Percentiles rank a stretch among this genome's conserved stretches.
These are phyloP conservation scores for Amanita exitialis DNA, from an alignment of 768 basidiomycete species.

Conservation along the genomic window DNA sequence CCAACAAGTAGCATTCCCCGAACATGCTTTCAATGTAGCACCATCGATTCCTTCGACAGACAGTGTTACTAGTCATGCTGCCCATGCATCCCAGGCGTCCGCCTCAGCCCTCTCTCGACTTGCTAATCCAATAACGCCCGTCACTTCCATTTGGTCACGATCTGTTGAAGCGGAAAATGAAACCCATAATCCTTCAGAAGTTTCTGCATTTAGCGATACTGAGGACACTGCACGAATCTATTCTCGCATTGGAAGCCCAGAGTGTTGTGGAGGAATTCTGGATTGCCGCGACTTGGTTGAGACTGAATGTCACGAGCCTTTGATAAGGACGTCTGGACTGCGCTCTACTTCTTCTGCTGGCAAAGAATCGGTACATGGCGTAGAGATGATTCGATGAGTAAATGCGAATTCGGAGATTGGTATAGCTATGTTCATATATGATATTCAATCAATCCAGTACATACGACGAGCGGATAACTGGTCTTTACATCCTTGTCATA, in stretches of 20 bases:
- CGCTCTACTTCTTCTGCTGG: slow-evolving; percentile 16
- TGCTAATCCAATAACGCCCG: not conserved
- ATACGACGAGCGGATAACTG: no score
- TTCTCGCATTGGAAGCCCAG: slow-evolving; percentile 22
- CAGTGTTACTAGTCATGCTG: not conserved
- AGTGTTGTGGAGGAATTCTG: slow-evolving; percentile 42
- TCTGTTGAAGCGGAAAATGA: not conserved
- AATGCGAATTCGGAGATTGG: no score
- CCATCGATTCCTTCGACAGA: slow-evolving; percentile 15
- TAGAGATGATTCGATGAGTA: not conserved
- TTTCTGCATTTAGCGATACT: not conserved
- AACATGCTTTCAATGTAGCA: slow-evolving; percentile 19
- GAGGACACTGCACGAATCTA: slow-evolving; percentile 4
- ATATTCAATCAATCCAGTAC: no score
- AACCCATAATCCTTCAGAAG: not conserved
- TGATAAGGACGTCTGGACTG: slow-evolving; percentile 17
- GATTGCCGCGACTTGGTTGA: slow-evolving; percentile 34
- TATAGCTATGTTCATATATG: no score
- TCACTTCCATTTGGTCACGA: not conserved
- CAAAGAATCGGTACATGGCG: not conserved
- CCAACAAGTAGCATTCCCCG: slow-evolving; percentile 34
- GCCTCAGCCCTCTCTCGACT: not conserved
- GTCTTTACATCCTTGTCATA: no score
- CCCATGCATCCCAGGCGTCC: slow-evolving; percentile 1
- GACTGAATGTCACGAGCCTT: slow-evolving; percentile 10